A percentile compares a stretch with the other conserved stretches of the same genome.
Conservation (phyloP, 2,329 filamentous ascomycete species). For the Hypoxylon sp. region DNA sequence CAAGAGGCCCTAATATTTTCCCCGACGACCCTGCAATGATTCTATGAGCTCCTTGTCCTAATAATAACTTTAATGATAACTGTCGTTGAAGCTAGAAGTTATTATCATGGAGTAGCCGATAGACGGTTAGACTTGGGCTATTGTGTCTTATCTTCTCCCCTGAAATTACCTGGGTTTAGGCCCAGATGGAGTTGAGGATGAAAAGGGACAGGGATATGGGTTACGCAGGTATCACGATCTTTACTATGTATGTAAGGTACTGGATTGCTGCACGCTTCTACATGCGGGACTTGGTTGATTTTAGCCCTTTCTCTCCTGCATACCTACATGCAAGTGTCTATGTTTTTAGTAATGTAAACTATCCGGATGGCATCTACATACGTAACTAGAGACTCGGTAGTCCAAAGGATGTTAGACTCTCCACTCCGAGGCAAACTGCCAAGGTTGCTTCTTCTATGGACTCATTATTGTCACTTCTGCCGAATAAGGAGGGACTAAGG, state of each 20-base stretch:
- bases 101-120: background rate
- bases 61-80: constrained; percentile 8
- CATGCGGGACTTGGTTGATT: constrained; percentile 10
- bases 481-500: background rate
- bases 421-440: constrained; percentile 17
- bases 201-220: constrained; percentile 29
- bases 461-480: background rate
- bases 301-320: constrained; percentile 11
- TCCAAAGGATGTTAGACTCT: constrained; percentile 15
- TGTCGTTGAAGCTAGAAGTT: background rate
- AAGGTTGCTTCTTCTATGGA: constrained; percentile 17
- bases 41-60: constrained; percentile 13
- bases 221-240: constrained; percentile 12
- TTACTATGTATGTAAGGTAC: constrained; percentile 23
- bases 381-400: constrained; percentile 17
- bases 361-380: constrained; percentile 6
- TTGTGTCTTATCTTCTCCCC: background rate
- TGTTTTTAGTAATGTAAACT: constrained; percentile 24
- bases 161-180: constrained; percentile 2
- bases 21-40: constrained; percentile 17
- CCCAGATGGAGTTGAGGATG: constrained; percentile 14
- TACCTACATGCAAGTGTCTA: constrained; percentile 22
- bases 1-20: constrained; percentile 15
- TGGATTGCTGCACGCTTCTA: constrained; percentile 13
- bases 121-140: constrained; percentile 4